phyloP scores from a whole-genome alignment of 495 filamentous ascomycete genomes.

The Neurospora sp. region DNA sequence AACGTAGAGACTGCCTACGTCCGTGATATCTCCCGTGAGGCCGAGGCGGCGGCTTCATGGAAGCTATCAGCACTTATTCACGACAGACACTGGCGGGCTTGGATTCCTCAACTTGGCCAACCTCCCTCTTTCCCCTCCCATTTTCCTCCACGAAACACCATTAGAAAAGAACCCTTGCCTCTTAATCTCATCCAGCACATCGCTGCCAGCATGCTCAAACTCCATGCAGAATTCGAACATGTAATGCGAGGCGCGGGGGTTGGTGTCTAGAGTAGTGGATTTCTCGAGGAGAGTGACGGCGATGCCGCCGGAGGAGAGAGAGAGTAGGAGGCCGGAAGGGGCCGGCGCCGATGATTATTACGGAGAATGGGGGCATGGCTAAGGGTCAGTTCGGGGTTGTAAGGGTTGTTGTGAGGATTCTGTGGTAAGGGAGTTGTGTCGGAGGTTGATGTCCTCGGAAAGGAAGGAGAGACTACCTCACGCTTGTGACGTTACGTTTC shows the following conservation, averaged over 20 bases:
- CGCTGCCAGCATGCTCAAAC: conserved; percentile 35
- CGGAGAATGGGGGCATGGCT: conserved; percentile 38
- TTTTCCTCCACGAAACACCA: conserved; percentile 12
- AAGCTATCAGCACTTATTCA: no score
- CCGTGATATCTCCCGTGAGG: conserved; percentile 43
- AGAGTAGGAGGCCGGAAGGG: conserved; percentile 36
- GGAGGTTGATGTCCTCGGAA: no score
- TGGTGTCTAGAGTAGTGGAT: conserved; percentile 37
- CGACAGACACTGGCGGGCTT: not conserved
- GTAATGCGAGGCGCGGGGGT: conserved; percentile 48
- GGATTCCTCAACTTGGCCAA: conserved; percentile 14
- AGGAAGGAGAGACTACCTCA: no score
- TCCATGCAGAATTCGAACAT: conserved; percentile 31
- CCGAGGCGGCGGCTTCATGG: conserved; percentile 27
- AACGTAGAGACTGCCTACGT: conserved; percentile 36
- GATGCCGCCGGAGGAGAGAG: conserved; percentile 45
- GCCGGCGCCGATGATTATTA: no score
- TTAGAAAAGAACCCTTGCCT: conserved; percentile 30
- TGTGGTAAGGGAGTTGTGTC: no score
- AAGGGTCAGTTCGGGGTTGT: no score
- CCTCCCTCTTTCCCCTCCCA: not conserved
- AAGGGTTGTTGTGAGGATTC: no score
- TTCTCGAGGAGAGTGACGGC: conserved; percentile 43
- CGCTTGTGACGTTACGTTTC: not conserved
- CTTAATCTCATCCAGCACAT: conserved; percentile 34